Percentiles rank a stretch among this genome's conserved stretches.
Evolutionary conservation across 371 early-diverging fungal genomes (phyloP).

Genomic region (Zancudomyces culisetae): DNA sequence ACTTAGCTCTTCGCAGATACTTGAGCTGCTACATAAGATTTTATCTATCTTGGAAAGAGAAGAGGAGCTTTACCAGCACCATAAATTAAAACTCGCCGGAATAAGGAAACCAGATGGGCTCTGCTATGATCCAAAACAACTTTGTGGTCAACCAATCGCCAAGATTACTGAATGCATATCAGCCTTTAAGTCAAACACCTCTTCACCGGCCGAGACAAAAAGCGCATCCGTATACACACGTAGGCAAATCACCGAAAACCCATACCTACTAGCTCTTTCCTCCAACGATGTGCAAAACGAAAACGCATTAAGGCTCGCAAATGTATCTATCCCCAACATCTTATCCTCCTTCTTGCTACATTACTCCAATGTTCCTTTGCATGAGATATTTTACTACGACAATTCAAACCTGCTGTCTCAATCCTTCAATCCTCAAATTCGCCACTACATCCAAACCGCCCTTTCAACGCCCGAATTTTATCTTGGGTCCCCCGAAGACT

Average conservation of each 20-base stretch:
- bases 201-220: not conserved
- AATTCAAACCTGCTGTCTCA: conserved; percentile 44
- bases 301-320: not conserved
- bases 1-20: too few relatives aligned
- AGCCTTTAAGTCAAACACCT: not conserved
- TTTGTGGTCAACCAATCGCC: too few relatives aligned
- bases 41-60: not conserved
- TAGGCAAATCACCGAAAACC: conserved; percentile 1
- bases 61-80: not conserved
- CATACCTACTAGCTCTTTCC: not conserved
- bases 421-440: conserved; percentile 68
- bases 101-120: not conserved
- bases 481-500: conserved; percentile 49
- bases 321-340: not conserved
- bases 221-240: not conserved
- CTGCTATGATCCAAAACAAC: not conserved
- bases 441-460: conserved; percentile 64
- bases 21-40: conserved; percentile 3
- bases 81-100: not conserved
- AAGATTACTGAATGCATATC: not conserved
- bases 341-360: conserved; percentile 20
- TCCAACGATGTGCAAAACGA: not conserved
- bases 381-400: conserved; percentile 58
- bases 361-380: conserved; percentile 33
- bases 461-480: conserved; percentile 54